Evolutionary conservation across 352 stramenopile species (phyloP).

Genomic region (Phytophthora citricola): DNA sequence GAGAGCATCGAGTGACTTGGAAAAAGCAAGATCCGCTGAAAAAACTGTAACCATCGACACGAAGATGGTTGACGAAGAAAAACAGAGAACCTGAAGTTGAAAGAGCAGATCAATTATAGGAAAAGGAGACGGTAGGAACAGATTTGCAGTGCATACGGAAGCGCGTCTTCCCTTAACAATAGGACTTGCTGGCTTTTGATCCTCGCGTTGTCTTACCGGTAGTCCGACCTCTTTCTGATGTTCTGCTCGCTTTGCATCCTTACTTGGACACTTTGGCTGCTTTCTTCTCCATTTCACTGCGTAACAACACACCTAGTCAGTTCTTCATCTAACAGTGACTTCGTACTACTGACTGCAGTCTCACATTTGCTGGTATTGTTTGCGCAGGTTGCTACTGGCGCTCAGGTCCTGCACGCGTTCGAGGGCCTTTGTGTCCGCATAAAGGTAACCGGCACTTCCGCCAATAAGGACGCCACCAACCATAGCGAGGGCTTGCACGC

Average conservation of each 20-base stretch:
- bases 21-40: slow-evolving; percentile 24
- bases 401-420: slow-evolving; percentile 80
- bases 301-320: not conserved
- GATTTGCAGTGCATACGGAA: slow-evolving; percentile 38
- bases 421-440: slow-evolving; percentile 76
- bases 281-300: slow-evolving; percentile 72
- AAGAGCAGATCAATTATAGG: slow-evolving; percentile 24
- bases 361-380: slow-evolving; percentile 85
- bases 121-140: slow-evolving; percentile 18
- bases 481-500: slow-evolving; percentile 68
- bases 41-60: slow-evolving; percentile 9
- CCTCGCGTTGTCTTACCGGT: not conserved
- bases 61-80: slow-evolving; percentile 19
- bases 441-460: slow-evolving; percentile 64
- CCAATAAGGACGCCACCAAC: slow-evolving; percentile 66
- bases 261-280: slow-evolving; percentile 53
- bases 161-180: slow-evolving; percentile 32
- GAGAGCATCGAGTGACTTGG: slow-evolving; percentile 8
- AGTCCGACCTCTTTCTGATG: not conserved
- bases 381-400: slow-evolving; percentile 75
- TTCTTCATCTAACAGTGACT: not conserved
- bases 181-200: slow-evolving; percentile 37
- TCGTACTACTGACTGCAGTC: slow-evolving; percentile 7
- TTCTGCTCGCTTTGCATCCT: not conserved
- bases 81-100: slow-evolving; percentile 32